Percentiles rank a stretch among this genome's conserved stretches.
Conservation (phyloP, 805 yeast species). For the Candida mattraensis region DNA sequence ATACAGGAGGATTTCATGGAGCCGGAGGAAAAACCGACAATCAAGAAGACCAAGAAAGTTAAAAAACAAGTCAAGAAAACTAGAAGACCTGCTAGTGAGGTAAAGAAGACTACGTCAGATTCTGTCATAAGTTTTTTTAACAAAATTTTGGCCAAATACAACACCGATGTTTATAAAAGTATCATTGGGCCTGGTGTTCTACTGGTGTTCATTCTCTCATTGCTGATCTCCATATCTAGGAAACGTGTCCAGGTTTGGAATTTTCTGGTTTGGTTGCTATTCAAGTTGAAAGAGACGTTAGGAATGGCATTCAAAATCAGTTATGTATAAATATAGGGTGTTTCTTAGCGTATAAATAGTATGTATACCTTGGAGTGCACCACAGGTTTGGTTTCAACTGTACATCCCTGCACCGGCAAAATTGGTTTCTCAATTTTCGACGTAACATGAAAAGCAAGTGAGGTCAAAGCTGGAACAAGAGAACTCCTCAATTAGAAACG, state of each 20-base stretch:
- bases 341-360: no score
- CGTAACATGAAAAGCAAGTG: no score
- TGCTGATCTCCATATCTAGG: conserved; percentile 16
- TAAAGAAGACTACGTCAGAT: not conserved
- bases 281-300: conserved; percentile 20
- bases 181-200: conserved; percentile 15
- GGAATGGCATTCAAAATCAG: conserved; percentile 32
- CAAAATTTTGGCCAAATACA: conserved; percentile 1
- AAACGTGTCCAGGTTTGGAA: conserved; percentile 9
- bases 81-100: conserved; percentile 2
- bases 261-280: conserved; percentile 20
- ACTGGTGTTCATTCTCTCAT: conserved; percentile 17
- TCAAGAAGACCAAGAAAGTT: not conserved
- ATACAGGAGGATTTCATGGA: no score
- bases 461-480: no score
- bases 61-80: conserved; percentile 3
- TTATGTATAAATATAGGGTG: conserved; percentile 27
- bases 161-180: conserved; percentile 3
- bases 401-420: no score
- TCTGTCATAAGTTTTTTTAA: conserved; percentile 7
- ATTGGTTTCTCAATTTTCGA: no score
- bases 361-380: no score
- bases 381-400: no score
- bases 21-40: not conserved
- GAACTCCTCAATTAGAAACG: no score